Conservation (phyloP, 129 eudicot genomes). For the Logfia minima region DNA sequence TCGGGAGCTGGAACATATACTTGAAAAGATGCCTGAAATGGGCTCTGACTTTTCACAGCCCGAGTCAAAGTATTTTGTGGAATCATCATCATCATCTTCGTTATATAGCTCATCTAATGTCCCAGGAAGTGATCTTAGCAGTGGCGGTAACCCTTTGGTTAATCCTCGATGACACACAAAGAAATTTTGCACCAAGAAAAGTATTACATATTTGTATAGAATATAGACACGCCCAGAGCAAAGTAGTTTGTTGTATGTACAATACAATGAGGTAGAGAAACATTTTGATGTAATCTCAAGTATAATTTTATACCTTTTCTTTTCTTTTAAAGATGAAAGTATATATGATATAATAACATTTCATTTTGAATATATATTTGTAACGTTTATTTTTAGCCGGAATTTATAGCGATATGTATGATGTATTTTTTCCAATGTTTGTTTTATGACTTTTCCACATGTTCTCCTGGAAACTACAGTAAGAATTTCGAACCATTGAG, state of each 20-base stretch:
- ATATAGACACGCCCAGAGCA: background rate
- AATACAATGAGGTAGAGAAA: background rate
- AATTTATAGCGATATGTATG: too few relatives aligned
- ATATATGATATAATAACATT: background rate
- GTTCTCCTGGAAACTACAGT: background rate
- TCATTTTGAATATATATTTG: background rate
- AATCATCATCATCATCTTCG: constrained; percentile 42
- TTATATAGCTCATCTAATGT: constrained; percentile 40
- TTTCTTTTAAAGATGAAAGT: background rate
- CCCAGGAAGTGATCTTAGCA: constrained; percentile 57
- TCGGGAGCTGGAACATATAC: constrained; percentile 67
- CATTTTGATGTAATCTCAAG: background rate
- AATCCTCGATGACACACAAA: constrained; percentile 48
- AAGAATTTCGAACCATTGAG: background rate
- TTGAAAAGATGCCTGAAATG: constrained; percentile 48
- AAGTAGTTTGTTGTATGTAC: constrained; percentile 7
- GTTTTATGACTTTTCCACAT: background rate
- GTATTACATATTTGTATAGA: constrained; percentile 22
- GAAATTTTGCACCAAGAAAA: constrained; percentile 29
- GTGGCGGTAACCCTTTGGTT: constrained; percentile 40
- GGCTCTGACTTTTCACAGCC: constrained; percentile 29
- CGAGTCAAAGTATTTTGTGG: constrained; percentile 35
- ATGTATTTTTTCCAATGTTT: background rate
- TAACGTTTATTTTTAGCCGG: background rate
- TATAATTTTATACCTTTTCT: background rate